Percentiles rank a stretch among this genome's conserved stretches.
phyloP scores from a whole-genome alignment of 371 early-diverging fungal species.

The Capniomyces stellatus region DNA sequence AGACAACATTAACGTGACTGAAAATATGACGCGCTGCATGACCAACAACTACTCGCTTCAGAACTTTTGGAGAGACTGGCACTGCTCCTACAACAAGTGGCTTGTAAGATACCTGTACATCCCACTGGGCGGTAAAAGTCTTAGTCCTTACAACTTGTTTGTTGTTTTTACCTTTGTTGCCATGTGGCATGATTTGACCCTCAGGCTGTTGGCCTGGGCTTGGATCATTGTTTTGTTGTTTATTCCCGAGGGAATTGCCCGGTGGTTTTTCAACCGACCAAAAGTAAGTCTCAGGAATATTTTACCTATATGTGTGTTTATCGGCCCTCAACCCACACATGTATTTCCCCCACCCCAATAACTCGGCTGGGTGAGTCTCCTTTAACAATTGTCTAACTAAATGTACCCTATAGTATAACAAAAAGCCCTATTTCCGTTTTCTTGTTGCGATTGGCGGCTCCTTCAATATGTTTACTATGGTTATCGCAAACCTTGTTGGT shows the following conservation, averaged over 20 bases:
- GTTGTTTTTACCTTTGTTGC: constrained; percentile 87
- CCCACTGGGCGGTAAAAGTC: constrained; percentile 64
- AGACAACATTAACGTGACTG: constrained; percentile 67
- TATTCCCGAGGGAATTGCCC: constrained; percentile 58
- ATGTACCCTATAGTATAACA: neutral
- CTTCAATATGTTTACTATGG: constrained; percentile 78
- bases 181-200: constrained; percentile 83
- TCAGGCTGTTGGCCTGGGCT: constrained; percentile 74
- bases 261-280: constrained; percentile 29
- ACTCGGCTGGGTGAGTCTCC: too few species aligned
- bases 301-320: too few species aligned
- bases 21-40: constrained; percentile 90
- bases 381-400: too few species aligned
- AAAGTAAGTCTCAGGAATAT: too few species aligned
- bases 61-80: constrained; percentile 90
- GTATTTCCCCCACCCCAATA: too few species aligned
- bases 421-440: constrained; percentile 49
- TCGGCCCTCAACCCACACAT: too few species aligned
- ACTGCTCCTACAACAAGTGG: constrained; percentile 81
- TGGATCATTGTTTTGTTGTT: constrained; percentile 77
- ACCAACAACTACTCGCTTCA: constrained; percentile 75
- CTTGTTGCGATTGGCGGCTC: constrained; percentile 68
- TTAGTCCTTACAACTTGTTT: constrained; percentile 48
- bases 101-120: constrained; percentile 75
- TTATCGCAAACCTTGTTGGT: constrained; percentile 86